Evolutionary conservation across 1,139 yeast species (phyloP).

Genomic region (Yamadazyma taylorii): DNA sequence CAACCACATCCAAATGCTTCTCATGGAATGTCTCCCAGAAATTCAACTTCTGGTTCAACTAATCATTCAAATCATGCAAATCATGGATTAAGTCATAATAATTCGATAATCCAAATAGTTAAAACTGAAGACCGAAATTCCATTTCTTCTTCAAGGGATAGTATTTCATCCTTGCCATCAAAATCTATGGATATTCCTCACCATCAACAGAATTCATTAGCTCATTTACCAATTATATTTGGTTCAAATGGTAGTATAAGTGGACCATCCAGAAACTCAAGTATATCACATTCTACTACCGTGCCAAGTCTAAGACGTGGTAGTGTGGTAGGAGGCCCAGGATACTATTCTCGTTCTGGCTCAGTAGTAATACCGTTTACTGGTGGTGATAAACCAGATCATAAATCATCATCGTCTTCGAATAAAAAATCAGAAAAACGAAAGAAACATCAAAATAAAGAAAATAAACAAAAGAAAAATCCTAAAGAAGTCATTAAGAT

Average conservation of each 20-base stretch:
- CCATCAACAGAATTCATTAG: slow-evolving; percentile 44
- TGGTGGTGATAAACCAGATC: slow-evolving; percentile 33
- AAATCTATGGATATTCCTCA: slow-evolving; percentile 52
- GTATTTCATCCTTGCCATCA: slow-evolving; percentile 46
- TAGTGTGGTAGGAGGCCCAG: slow-evolving; percentile 36
- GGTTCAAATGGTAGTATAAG: slow-evolving; percentile 45
- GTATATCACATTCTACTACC: slow-evolving; percentile 37
- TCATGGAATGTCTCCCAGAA: slow-evolving; percentile 37
- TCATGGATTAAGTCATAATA: slow-evolving; percentile 27
- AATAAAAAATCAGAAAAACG: slow-evolving; percentile 22
- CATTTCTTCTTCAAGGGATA: slow-evolving; percentile 38
- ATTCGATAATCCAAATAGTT: slow-evolving; percentile 45
- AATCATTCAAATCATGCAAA: neutral
- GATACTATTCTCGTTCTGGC: slow-evolving; percentile 46
- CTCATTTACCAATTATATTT: slow-evolving; percentile 46
- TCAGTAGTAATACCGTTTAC: slow-evolving; percentile 44
- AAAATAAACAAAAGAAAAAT: slow-evolving; percentile 11
- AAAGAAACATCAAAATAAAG: slow-evolving; percentile 9
- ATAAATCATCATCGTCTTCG: too few species aligned
- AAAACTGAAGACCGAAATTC: slow-evolving; percentile 40
- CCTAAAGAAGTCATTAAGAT: slow-evolving; percentile 31
- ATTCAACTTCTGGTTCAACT: slow-evolving; percentile 26
- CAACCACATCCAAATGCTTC: slow-evolving; percentile 39
- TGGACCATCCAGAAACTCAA: slow-evolving; percentile 45
- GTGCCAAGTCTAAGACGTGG: slow-evolving; percentile 45